These are phyloP conservation scores for Zoysia japonica DNA, from an alignment of 176 grass and related monocot species.

Conservation along the genomic window DNA sequence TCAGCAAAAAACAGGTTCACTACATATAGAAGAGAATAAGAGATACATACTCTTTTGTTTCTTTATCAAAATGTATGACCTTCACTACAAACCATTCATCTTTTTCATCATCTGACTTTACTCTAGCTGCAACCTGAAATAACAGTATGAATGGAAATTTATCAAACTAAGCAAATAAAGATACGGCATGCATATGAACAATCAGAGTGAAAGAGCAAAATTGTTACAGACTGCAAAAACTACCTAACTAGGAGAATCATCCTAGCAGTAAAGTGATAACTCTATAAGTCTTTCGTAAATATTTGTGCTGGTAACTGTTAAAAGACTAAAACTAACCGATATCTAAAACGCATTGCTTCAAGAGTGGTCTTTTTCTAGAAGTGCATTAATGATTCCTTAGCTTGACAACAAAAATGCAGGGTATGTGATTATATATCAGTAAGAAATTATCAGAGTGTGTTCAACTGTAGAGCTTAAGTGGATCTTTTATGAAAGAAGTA, in stretches of 20 bases:
- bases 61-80: constrained; percentile 94
- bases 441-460: neutral
- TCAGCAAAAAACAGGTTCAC: neutral
- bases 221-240: neutral
- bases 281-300: neutral
- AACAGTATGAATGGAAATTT: constrained; percentile 1
- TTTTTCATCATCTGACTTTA: constrained; percentile 85
- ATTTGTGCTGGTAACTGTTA: neutral
- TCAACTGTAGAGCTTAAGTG: neutral
- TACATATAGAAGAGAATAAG: constrained; percentile 7
- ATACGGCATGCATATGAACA: neutral
- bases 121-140: constrained; percentile 96
- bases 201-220: constrained; percentile 3
- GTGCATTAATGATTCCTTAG: constrained; percentile 24
- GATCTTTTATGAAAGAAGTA: neutral
- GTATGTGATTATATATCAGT: neutral
- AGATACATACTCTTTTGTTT: constrained; percentile 85
- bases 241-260: constrained; percentile 9
- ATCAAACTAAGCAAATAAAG: constrained; percentile 15
- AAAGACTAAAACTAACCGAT: constrained; percentile 14
- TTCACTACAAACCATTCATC: constrained; percentile 96
- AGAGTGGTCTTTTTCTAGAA: constrained; percentile 1
- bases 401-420: constrained; percentile 11
- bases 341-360: constrained; percentile 1
- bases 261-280: neutral